A percentile compares a stretch with the other conserved stretches of the same genome.
phyloP scores from a whole-genome alignment of 106 monocot genomes.

The Phalaenopsis aphrodite region DNA sequence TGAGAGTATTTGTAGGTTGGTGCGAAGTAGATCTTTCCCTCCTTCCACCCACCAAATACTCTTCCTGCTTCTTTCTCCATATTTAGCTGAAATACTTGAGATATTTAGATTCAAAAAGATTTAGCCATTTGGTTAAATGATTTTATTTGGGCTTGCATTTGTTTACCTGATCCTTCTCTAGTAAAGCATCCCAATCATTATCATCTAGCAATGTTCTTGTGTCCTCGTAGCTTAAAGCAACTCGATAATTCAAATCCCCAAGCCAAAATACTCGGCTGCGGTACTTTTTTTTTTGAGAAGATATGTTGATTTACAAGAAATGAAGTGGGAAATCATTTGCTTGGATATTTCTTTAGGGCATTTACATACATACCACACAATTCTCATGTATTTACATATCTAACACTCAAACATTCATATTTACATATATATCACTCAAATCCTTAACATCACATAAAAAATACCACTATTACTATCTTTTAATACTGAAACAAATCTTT shows the following conservation, averaged over 20 bases:
- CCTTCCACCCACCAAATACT: slow-evolving; percentile 78
- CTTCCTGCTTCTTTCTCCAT: slow-evolving; percentile 74
- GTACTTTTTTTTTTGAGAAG: not conserved
- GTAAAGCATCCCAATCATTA: slow-evolving; percentile 77
- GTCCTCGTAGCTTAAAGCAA: slow-evolving; percentile 57
- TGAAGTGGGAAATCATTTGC: not conserved
- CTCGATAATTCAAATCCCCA: slow-evolving; percentile 82
- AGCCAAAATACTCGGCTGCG: slow-evolving; percentile 80
- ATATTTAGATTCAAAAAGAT: not conserved
- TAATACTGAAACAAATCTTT: too few species aligned
- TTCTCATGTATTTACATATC: too few species aligned
- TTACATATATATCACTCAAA: too few species aligned
- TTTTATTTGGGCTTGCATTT: not conserved
- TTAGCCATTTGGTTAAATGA: not conserved
- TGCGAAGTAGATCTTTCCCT: slow-evolving; percentile 77
- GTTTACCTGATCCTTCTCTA: slow-evolving; percentile 74
- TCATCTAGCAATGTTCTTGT: slow-evolving; percentile 55
- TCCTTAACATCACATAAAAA: too few species aligned
- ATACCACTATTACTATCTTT: too few species aligned
- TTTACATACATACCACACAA: too few species aligned
- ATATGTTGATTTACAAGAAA: not conserved
- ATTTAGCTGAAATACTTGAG: slow-evolving; percentile 17
- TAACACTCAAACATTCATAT: too few species aligned
- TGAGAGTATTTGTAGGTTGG: slow-evolving; percentile 82
- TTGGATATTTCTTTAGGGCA: not conserved